Percentiles rank a stretch among this genome's conserved stretches.
These are phyloP conservation scores for Paramyrothecium roridum DNA, from an alignment of 2,329 filamentous ascomycete genomes.

Conservation along the genomic window DNA sequence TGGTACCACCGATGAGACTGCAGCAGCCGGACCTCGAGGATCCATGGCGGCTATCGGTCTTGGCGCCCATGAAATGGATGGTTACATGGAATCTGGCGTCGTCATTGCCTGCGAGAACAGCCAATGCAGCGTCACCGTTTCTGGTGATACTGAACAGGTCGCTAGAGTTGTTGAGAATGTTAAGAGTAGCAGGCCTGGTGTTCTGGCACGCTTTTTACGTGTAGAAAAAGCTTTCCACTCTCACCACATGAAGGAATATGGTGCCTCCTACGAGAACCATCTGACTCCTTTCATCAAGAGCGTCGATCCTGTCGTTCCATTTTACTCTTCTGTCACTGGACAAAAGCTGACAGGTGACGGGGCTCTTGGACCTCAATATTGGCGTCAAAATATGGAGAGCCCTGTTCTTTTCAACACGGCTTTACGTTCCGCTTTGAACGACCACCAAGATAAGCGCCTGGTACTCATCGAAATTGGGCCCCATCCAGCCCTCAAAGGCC, in stretches of 20 bases:
- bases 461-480: conserved; percentile 22
- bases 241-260: conserved; percentile 26
- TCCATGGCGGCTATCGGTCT: conserved; percentile 39
- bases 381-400: conserved; percentile 24
- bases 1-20: conserved; percentile 3
- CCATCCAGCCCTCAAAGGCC: conserved; percentile 19
- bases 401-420: conserved; percentile 21
- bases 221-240: conserved; percentile 41
- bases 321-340: conserved; percentile 25
- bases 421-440: conserved; percentile 5
- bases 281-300: conserved; percentile 7
- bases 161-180: too few species aligned
- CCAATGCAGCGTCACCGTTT: conserved; percentile 29
- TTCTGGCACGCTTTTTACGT: conserved; percentile 27
- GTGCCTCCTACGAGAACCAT: conserved; percentile 15
- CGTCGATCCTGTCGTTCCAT: not conserved
- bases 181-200: conserved; percentile 21
- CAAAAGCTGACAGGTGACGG: conserved; percentile 9
- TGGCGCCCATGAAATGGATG: conserved; percentile 20
- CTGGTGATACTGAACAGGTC: conserved; percentile 17
- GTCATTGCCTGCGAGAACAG: conserved; percentile 36
- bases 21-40: conserved; percentile 6
- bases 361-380: conserved; percentile 17
- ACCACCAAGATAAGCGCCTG: not conserved
- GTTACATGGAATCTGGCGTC: conserved; percentile 19